A percentile compares a stretch with the other conserved stretches of the same genome.
Evolutionary conservation across 768 basidiomycete species (phyloP).

Genomic region (Calocybe cyanea): DNA sequence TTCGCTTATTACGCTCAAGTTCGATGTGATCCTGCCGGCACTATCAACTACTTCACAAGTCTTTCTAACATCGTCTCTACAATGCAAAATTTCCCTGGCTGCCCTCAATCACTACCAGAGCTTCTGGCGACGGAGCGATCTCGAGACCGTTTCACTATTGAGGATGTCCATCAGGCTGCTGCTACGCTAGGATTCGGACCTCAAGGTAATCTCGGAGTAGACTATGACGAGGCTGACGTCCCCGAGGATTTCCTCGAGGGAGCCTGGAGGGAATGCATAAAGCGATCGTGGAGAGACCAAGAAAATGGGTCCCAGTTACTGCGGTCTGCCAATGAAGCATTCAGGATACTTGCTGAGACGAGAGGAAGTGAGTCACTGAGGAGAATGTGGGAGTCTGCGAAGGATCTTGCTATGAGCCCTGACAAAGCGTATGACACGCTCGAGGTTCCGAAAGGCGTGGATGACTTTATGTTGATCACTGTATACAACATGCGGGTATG

Average conservation of each 20-base stretch:
- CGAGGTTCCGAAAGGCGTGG: slow-evolving; percentile 65
- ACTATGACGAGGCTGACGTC: slow-evolving; percentile 61
- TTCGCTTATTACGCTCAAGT: slow-evolving; percentile 81
- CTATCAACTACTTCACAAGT: slow-evolving; percentile 59
- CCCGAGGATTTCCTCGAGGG: slow-evolving; percentile 66
- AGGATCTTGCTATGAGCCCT: slow-evolving; percentile 59
- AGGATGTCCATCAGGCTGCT: slow-evolving; percentile 49
- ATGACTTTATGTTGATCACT: slow-evolving; percentile 74
- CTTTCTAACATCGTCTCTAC: slow-evolving; percentile 48
- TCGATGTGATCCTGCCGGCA: slow-evolving; percentile 70
- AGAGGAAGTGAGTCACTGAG: slow-evolving; percentile 48
- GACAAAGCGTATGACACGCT: slow-evolving; percentile 69
- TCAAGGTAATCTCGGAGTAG: slow-evolving; percentile 54
- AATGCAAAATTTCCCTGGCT: slow-evolving; percentile 45
- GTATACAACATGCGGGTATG: slow-evolving; percentile 68
- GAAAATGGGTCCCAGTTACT: slow-evolving; percentile 44
- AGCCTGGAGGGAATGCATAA: slow-evolving; percentile 65
- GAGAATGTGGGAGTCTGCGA: slow-evolving; percentile 49
- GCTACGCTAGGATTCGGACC: slow-evolving; percentile 62
- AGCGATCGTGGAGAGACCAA: slow-evolving; percentile 51
- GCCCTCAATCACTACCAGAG: slow-evolving; percentile 47
- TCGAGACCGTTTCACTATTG: slow-evolving; percentile 57
- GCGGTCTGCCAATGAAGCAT: slow-evolving; percentile 59
- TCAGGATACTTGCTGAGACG: slow-evolving; percentile 64
- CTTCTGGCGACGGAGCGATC: slow-evolving; percentile 59